phyloP scores from a whole-genome alignment of 148 eudicot genomes.

The Beta vulgaris region DNA sequence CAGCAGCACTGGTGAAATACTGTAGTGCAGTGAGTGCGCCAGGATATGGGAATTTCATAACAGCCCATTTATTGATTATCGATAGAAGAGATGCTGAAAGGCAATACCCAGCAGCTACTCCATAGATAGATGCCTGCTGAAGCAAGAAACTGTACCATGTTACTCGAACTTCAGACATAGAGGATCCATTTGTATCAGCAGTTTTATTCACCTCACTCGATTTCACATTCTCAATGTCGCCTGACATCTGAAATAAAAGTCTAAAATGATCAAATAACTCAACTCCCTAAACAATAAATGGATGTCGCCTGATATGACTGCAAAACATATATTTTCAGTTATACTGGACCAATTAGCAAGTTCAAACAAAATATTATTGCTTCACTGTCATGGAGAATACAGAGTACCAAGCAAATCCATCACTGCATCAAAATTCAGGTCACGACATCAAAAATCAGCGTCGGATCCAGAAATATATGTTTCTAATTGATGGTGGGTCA shows the following conservation, averaged over 20 bases:
- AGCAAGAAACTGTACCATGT: slow-evolving; percentile 57
- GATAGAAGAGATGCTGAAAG: slow-evolving; percentile 87
- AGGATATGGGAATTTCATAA: slow-evolving; percentile 94
- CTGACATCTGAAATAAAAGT: slow-evolving; percentile 46
- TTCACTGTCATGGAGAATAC: no score
- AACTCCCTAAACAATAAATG: no score
- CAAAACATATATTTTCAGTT: no score
- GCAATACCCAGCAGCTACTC: slow-evolving; percentile 92
- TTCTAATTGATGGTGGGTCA: no score
- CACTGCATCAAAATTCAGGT: no score
- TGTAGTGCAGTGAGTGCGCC: slow-evolving; percentile 92
- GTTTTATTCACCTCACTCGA: slow-evolving; percentile 31
- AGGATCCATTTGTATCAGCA: slow-evolving; percentile 27
- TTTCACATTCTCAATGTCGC: slow-evolving; percentile 57
- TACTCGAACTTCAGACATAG: slow-evolving; percentile 36
- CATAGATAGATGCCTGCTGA: slow-evolving; percentile 82
- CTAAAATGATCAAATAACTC: no score
- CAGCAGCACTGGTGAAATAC: slow-evolving; percentile 84
- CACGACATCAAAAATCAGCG: no score
- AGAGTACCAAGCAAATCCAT: no score
- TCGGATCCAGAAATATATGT: no score
- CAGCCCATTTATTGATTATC: slow-evolving; percentile 93
- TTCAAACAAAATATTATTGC: no score
- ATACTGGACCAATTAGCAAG: no score
- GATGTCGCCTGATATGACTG: no score